These are phyloP conservation scores for Mytilinidion resinicola DNA, from an alignment of 495 filamentous ascomycete species.

Conservation along the genomic window DNA sequence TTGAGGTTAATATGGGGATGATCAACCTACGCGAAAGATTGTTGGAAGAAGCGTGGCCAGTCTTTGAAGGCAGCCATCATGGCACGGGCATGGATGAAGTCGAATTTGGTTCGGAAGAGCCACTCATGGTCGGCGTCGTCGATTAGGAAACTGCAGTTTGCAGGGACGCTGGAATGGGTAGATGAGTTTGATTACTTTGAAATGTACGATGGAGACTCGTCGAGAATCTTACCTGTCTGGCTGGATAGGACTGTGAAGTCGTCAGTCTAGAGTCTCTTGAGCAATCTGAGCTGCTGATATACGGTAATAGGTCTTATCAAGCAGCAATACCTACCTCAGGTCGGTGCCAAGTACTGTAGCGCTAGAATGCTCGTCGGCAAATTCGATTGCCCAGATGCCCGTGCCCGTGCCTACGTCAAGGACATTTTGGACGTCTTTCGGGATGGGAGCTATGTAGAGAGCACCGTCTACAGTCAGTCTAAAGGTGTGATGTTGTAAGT, in stretches of 20 bases:
- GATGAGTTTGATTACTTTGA: background rate
- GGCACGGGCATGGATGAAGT: slow-evolving; percentile 8
- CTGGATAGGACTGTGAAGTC: slow-evolving; percentile 8
- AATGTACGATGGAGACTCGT: background rate
- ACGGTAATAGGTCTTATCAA: too few species aligned
- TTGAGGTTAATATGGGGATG: too few species aligned
- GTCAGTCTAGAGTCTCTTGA: background rate
- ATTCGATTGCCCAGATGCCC: slow-evolving; percentile 12
- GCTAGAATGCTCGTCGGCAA: slow-evolving; percentile 7
- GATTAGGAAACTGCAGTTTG: slow-evolving; percentile 6
- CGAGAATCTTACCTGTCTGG: background rate
- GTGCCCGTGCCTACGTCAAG: slow-evolving; percentile 15
- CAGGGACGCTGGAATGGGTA: slow-evolving; percentile 4
- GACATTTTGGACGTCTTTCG: background rate
- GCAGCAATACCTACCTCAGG: too few species aligned
- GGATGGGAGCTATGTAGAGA: slow-evolving; percentile 4
- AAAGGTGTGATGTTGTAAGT: slow-evolving; percentile 12
- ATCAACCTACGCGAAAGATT: background rate
- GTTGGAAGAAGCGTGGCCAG: slow-evolving; percentile 8
- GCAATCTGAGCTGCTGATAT: too few species aligned
- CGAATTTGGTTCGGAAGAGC: slow-evolving; percentile 7
- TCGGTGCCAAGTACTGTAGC: background rate
- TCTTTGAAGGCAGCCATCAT: slow-evolving; percentile 10
- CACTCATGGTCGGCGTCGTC: slow-evolving; percentile 11
- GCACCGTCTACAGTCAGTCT: slow-evolving; percentile 6